A percentile compares a stretch with the other conserved stretches of the same genome.
Evolutionary conservation across 331 rosid genomes (phyloP).

Genomic region (Pyrus hybrid): DNA sequence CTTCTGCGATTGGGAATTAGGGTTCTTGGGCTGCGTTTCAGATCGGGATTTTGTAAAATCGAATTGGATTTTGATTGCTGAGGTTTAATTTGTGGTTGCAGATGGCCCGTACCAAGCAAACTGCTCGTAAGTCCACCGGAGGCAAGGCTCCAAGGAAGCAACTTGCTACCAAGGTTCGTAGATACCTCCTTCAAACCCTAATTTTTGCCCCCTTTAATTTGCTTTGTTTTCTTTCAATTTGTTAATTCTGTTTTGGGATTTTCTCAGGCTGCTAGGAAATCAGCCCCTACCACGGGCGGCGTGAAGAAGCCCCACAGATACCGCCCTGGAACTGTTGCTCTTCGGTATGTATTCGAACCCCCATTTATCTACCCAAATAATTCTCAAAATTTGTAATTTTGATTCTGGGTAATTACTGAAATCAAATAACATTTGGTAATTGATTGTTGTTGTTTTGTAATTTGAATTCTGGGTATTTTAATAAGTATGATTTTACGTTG

Average conservation of each 20-base stretch:
- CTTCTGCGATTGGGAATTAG: not conserved
- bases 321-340: slow-evolving; percentile 97
- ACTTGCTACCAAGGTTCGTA: slow-evolving; percentile 83
- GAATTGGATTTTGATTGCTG: not conserved
- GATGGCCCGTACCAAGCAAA: slow-evolving; percentile 99
- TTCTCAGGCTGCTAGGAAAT: slow-evolving; percentile 86
- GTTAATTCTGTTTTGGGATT: not conserved
- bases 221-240: fast-evolving
- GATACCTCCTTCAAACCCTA: not conserved
- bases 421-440: not conserved
- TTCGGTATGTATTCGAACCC: slow-evolving; percentile 43
- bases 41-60: not conserved
- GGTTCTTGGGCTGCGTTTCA: not conserved
- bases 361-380: not conserved
- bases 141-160: slow-evolving; percentile 99
- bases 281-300: slow-evolving; percentile 97
- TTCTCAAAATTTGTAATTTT: not conserved
- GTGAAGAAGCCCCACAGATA: slow-evolving; percentile 96
- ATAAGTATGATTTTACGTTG: too few relatives aligned
- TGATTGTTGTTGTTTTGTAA: not conserved
- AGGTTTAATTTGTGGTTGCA: not conserved
- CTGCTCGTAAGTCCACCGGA: slow-evolving; percentile 94
- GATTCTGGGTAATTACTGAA: not conserved
- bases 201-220: not conserved
- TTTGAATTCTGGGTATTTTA: not conserved